A percentile compares a stretch with the other conserved stretches of the same genome.
phyloP scores from a whole-genome alignment of 345 rosid species.

The Sonneratia alba region DNA sequence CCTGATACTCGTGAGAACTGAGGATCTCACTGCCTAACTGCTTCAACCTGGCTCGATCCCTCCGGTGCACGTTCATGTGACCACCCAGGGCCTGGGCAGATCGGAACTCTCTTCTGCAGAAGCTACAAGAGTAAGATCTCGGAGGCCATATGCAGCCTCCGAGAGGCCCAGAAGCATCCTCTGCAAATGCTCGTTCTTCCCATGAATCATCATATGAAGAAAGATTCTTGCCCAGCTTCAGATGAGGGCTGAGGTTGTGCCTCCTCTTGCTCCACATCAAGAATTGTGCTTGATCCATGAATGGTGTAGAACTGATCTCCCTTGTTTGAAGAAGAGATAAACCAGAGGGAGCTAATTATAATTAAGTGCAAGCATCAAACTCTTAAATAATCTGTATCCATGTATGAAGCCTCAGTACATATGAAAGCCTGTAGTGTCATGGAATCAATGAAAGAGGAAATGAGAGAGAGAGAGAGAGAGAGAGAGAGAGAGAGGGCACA shows the following conservation, averaged over 20 bases:
- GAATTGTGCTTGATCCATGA: conserved; percentile 32
- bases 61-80: conserved; percentile 90
- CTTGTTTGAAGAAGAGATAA: background rate
- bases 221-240: conserved; percentile 15
- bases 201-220: conserved; percentile 48
- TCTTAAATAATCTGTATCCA: background rate
- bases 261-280: conserved; percentile 45
- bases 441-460: too few species aligned
- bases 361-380: background rate
- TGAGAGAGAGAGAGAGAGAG: too few species aligned
- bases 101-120: conserved; percentile 72
- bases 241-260: conserved; percentile 23
- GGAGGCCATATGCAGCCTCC: conserved; percentile 89
- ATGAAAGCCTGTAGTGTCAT: too few species aligned
- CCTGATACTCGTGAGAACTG: conserved; percentile 19
- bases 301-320: background rate
- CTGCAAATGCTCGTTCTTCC: conserved; percentile 89
- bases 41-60: conserved; percentile 82
- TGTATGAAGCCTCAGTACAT: background rate
- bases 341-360: background rate
- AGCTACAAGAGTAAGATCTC: conserved; percentile 77
- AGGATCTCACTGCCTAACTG: conserved; percentile 29
- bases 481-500: conserved; percentile 5
- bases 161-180: conserved; percentile 57
- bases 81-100: conserved; percentile 97